Base-by-base conservation (phyloP, 225 moss, liverwort and hornwort species). In the Ulota crispa region DNA sequence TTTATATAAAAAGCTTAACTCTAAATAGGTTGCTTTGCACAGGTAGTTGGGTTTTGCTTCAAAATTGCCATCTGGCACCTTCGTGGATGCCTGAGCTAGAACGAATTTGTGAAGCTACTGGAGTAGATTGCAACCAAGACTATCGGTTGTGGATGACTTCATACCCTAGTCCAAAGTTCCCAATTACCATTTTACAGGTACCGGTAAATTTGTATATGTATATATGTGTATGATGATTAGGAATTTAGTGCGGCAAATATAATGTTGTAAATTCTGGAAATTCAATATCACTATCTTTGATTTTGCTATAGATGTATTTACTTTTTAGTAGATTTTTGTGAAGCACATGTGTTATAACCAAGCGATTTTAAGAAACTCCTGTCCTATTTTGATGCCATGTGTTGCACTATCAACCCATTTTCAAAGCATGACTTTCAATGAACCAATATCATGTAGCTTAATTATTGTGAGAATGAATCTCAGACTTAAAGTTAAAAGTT, bases 91-190 rank as follows among this genome's bases (percentile, higher is more conserved):
- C 85, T 11, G 92, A 92, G 32, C 86, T 98, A 8, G 95, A 98
- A 88, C 88, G 93, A 77, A 94, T 95, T 70, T 95, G 95, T 68
- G 97, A 98, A 42, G 83, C 86, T 20, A 87, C 85, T 28, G 87
- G 87, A 16, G 66, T 84, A 26, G 94, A 95, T 37, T 89, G 92
- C 65, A 91, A 97, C 83, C 94, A 95, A 86, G 94, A 97, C 63
- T 97, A 91, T 65, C 85, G 93, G 5, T 81, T 97, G n/a, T 97
- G 97, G 97, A 95, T 97, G 95, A 97, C 97, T 8, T 97, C 97
- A 30, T 97, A 97, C 13, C 97, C 97, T 9, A 97, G 97, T 73
- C 91, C 94, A 59, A 94, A 94, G 74, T 97, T 97, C 72, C 95
- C 97, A 24, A 93, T 95, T 39, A 85, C 94, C 31, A 93, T 97